These are phyloP conservation scores for Trichoderma asperelloides DNA, from an alignment of 495 filamentous ascomycete species.

Conservation along the genomic window DNA sequence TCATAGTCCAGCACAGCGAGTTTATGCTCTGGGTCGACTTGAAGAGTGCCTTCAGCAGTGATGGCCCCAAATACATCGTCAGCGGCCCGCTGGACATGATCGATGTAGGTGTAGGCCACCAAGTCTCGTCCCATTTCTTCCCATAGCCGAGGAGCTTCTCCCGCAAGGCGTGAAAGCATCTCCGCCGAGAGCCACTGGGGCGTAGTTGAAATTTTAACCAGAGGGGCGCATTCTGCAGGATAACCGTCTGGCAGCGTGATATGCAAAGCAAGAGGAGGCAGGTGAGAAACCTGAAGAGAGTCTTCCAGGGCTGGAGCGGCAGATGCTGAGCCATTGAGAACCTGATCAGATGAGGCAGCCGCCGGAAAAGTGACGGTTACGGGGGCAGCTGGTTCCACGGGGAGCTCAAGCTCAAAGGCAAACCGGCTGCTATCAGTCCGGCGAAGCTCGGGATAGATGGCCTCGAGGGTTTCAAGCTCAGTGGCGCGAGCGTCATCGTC, in stretches of 20 bases:
- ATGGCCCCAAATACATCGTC: conserved; percentile 70
- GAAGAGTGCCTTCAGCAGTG: conserved; percentile 40
- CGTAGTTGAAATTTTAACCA: conserved; percentile 51
- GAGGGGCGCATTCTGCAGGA: conserved; percentile 57
- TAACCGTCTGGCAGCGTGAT: conserved; percentile 69
- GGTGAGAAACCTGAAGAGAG: conserved; percentile 56
- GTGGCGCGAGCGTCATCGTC: conserved; percentile 60
- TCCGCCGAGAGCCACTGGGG: conserved; percentile 62
- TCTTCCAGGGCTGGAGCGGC: conserved; percentile 28
- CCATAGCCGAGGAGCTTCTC: conserved; percentile 61
- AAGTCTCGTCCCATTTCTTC: conserved; percentile 69
- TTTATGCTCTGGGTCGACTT: conserved; percentile 52
- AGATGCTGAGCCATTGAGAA: conserved; percentile 10
- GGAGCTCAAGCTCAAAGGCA: conserved; percentile 59
- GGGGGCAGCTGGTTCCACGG: conserved; percentile 59
- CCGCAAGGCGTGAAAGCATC: conserved; percentile 48
- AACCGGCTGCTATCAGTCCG: conserved; percentile 47
- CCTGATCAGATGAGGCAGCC: conserved; percentile 29
- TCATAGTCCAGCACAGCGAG: conserved; percentile 73
- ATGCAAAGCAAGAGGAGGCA: conserved; percentile 64
- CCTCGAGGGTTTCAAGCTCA: conserved; percentile 73
- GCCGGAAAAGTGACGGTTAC: conserved; percentile 62
- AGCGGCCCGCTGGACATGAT: conserved; percentile 70
- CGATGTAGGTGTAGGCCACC: conserved; percentile 79
- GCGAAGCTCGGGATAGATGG: conserved; percentile 83